Evolutionary conservation across 768 basidiomycete genomes (phyloP), one percentile per base, ranked within the genome.

Genomic region (Cyclocybe cylindracea): DNA sequence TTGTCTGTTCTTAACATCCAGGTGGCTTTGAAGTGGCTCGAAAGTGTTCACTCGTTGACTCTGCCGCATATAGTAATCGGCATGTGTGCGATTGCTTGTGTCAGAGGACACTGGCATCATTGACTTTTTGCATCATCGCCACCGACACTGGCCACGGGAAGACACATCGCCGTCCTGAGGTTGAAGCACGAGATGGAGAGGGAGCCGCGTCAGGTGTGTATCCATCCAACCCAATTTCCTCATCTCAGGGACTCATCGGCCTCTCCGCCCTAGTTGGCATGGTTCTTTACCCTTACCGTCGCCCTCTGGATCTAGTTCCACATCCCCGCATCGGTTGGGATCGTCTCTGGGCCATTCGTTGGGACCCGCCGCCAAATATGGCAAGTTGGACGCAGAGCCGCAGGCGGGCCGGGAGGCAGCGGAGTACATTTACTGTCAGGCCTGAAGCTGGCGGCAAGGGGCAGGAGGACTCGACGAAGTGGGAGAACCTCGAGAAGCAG

Each of bases 321-420:
- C 7, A 74, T 89, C 14, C 81, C 85, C 0, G 81, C 80, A 2
- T 73, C 80, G 1, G 86, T 87, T 9, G 87, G 86, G 8, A 66
- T 86, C 11, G 82, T 91, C 34, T 86, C 88, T 2, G 88, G 89
- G 90, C 93, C 52, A 82, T 93, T 44, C 83, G 91, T 10, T 94
- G 91, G 80, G 89, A 94, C 58, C 72, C 74, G 0, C 84, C 89
- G 0, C 70, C 71, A 16, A 92, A 91, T 61, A 90, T 91, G 82
- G 86, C 81, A 14, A 87, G 87, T 44, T 94, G 91, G 86, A 81
- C 84, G 1, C 92, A 94, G 66, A 91, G 89, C 56, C 74, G 91
- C 38, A 91, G 92, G 1, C 73, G 92, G 24, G 92, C 92, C 3
- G 70, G 92, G n/a, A 75, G 79, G 44, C 68, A 82, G 61, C 69